A percentile compares a stretch with the other conserved stretches of the same genome.
Conservation (phyloP, 805 yeast genomes). For the Scheffersomyces lignosus region DNA sequence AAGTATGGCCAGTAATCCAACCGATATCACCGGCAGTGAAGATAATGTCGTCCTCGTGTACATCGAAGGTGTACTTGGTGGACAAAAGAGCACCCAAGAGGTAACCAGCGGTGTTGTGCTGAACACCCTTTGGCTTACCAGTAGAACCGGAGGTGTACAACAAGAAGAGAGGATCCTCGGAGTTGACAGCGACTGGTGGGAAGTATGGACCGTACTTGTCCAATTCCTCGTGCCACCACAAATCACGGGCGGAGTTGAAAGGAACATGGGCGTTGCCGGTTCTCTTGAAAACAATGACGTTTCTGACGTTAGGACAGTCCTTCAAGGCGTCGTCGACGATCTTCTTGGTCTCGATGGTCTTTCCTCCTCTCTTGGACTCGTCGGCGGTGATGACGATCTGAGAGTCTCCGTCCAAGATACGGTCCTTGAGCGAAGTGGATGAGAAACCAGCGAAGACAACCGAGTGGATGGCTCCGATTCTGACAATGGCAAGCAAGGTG, state of each 20-base stretch:
- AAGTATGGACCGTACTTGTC: conserved; percentile 78
- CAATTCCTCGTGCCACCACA: conserved; percentile 93
- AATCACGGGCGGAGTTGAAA: conserved; percentile 78
- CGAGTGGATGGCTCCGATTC: conserved; percentile 95
- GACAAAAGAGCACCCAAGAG: conserved; percentile 89
- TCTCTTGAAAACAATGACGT: conserved; percentile 85
- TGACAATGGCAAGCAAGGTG: conserved; percentile 88
- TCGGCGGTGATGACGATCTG: conserved; percentile 90
- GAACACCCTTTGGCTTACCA: conserved; percentile 98
- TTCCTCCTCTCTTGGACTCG: conserved; percentile 95
- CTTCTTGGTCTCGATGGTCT: conserved; percentile 85
- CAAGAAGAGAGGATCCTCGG: conserved; percentile 95
- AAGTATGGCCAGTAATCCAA: conserved; percentile 99
- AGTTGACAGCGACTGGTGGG: conserved; percentile 82
- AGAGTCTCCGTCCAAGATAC: conserved; percentile 85
- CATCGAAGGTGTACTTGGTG: conserved; percentile 90
- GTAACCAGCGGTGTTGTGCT: conserved; percentile 93
- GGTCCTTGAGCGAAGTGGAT: conserved; percentile 87
- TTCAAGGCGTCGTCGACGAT: conserved; percentile 93
- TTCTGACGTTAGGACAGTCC: conserved; percentile 70
- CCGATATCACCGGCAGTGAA: conserved; percentile 99
- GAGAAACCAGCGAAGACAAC: conserved; percentile 97
- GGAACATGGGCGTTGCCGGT: conserved; percentile 75
- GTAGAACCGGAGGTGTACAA: conserved; percentile 98
- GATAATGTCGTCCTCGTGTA: conserved; percentile 81